Evolutionary conservation across 805 yeast species (phyloP), one percentile per base, ranked within the genome.

Genomic region (Kodamaea restingae): DNA sequence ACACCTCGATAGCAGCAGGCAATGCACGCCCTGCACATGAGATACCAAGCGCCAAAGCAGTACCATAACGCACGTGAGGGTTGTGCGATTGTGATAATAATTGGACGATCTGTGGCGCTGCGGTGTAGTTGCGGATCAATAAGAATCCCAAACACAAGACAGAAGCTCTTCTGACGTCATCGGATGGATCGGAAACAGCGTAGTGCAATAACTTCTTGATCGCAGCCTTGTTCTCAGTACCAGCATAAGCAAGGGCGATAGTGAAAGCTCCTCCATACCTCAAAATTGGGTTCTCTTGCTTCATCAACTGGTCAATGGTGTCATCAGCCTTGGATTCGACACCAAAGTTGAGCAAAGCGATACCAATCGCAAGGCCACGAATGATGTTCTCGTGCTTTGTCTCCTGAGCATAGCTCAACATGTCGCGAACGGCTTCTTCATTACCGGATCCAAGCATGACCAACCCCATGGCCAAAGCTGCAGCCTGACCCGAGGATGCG

Each of bases 31-130:
- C 98, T 17, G 97, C 96, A 71, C 98, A 90, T 3, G 98, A 80
- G 46, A 93, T 86, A 65, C 97, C 98, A 47, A 93, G 75, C 0
- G 98, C 98, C 79, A 93, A 71, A 2, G 98, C 96, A 22, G 97
- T 86, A 69, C 98, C 98, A 59, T 93, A 93, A 61, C 98, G 85
- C 26, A 93, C 98, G 58, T 93, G 97, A 10, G 98, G 96, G 60
- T 93, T 93, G 62, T 93, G 97, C 1, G 96, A 86, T 62, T 88
- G 95, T 0, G 96, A 79, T 50, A 93, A 73, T 41, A 93, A 72
- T 60, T 91, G 95, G 27, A 93, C 97, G 67, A 93, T 84, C 50
- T 95, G 84, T 41, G 98, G 98, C 15, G 93, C 91, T 0, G 96
- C 88, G 11, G 88, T 81, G 61, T 88, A 86, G 59, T 90, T 95